Base-by-base conservation (phyloP, 768 basidiomycete species). In the Kwoniella botswanensis region DNA sequence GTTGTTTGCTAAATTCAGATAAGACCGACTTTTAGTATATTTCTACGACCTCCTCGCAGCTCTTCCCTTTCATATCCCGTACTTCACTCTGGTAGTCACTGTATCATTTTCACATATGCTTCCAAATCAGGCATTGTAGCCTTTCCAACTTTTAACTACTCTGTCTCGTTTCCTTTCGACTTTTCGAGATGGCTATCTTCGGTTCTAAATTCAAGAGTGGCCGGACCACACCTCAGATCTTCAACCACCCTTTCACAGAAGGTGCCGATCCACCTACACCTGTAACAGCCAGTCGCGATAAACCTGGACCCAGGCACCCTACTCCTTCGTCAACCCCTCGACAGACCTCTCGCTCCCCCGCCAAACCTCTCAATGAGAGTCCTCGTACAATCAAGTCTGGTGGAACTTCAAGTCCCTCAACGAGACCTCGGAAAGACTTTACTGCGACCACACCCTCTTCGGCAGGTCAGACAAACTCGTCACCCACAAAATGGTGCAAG, bases 61-160 rank as follows among this genome's bases (percentile, higher is more conserved):
- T 50, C 46, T 17, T 50, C 46, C 18, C 46, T 50, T 61, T 50
- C 46, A 6, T 17, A 6, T 50, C 66, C 18, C 59, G 15, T 35
- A 21, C 59, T 61, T 61, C 59, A 44, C 59, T 61, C 59, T 61
- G 59, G 59, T 61, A 61, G 59, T 58, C 57, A 58, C 46, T 50
- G 46, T 50, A 50, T 50, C 46, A 10, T 18, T 50, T 10, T 50
- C 5, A 6, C 46, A 50, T 6, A 50, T 15, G 46, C 46, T 18
- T 50, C 12, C 4, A 50, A 18, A 12, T 6, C 18, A 13, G 18
- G 7, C 46, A 18, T 50, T 50, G 46, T 50, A 50, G 46, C 46
- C 15, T 17, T 17, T 21, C 35, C 0, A 43, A 43, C 41, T 44
- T 35, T n/a, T n/a, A 0, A 24, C 12, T 4, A 26, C 4, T 12